Evolutionary conservation across 352 stramenopile species (phyloP), one percentile per base, ranked within the genome.

Genomic region (Globisporangium recalcitrans): DNA sequence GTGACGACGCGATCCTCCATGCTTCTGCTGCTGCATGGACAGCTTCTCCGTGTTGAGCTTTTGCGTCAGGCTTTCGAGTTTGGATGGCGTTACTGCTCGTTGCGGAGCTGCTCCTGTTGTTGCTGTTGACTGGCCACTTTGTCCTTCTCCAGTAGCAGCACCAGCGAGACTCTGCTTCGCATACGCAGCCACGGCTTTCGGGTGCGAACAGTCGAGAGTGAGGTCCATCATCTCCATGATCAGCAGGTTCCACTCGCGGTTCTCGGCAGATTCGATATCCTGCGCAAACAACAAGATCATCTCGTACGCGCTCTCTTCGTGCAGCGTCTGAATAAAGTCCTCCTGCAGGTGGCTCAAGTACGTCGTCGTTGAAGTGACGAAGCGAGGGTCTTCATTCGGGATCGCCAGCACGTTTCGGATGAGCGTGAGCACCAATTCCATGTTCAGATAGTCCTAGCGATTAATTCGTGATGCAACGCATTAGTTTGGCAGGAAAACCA

Each of bases 201-300:
- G 87, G 4, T 80, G 77, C 0, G 83, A 88, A 34, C 81, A 88
- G 48, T 78, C 72, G 0, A 96, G 70, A 21, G 86, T 92, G 44
- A 95, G 72, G 59, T 91, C 83, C 24, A 96, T 70, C 73, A 96
- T 93, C 67, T 96, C 87, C 85, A 96, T 92, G 40, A 96, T 80
- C 6, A 96, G 57, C 62, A 96, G 49, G 49, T 95, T 94, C 87
- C 87, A 95, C 53, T 96, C 87, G 8, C 77, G 78, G 64, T 93
- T 93, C 42, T 94, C 87, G 0, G 79, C 60, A 2, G 85, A 83
- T 9, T 96, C 85, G 56, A 96, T 95, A 53, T 95, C 85, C 68
- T 91, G 82, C 1, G 87, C 77, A 63, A 96, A 93, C 3, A 95
- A 69, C 53, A 96, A 61, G 8, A 96, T 64, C 81, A 95, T 94